A percentile compares a stretch with the other conserved stretches of the same genome.
Conservation (phyloP, 2,329 filamentous ascomycete species). For the Elsinoe ampelina region DNA sequence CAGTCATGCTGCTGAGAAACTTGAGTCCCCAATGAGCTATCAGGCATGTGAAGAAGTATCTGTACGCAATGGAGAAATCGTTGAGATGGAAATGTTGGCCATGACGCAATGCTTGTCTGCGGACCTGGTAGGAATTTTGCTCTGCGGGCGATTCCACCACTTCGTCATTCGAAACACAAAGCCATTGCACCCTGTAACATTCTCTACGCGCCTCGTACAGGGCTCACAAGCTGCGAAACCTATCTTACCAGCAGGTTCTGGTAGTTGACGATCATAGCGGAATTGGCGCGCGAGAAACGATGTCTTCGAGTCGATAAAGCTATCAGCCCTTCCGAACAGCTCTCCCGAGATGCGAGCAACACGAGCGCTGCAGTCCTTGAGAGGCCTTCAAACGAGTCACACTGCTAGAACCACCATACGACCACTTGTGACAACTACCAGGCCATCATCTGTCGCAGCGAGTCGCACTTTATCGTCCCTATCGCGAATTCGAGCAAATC, state of each 20-base stretch:
- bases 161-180: background rate
- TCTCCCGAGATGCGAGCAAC: background rate
- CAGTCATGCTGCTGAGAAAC: too few relatives aligned
- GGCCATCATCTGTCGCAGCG: background rate
- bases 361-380: background rate
- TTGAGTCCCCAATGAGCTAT: background rate
- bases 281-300: background rate
- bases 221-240: too few relatives aligned
- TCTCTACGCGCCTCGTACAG: background rate
- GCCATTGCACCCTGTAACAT: background rate
- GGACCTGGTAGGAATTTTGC: background rate
- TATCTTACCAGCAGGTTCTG: background rate
- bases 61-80: background rate
- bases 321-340: background rate
- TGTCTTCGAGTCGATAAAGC: background rate
- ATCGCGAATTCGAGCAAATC: background rate
- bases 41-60: background rate
- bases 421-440: background rate
- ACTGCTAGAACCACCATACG: background rate
- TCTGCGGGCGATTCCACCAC: background rate
- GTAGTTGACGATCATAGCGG: background rate
- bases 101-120: background rate
- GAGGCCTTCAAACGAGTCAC: background rate
- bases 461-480: background rate
- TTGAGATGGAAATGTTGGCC: background rate